Percentiles rank a stretch among this genome's conserved stretches.
phyloP scores from a whole-genome alignment of 352 stramenopile genomes.

The Phytophthora quininea region DNA sequence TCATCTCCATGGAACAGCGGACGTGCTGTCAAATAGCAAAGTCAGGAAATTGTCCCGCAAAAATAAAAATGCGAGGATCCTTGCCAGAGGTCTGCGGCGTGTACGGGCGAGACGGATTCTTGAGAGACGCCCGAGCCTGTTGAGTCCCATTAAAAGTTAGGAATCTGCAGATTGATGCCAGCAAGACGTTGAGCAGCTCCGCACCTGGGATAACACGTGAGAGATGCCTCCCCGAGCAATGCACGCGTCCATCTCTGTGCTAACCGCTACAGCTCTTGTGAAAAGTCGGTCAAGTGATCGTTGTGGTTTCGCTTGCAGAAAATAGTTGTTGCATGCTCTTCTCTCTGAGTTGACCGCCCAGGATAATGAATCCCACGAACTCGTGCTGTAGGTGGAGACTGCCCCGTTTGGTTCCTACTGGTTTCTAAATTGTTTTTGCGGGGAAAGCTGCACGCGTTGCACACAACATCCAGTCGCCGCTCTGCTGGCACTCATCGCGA shows the following conservation, averaged over 20 bases:
- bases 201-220: constrained; percentile 76
- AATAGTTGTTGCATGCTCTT: too few relatives aligned
- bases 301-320: constrained; percentile 8
- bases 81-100: constrained; percentile 64
- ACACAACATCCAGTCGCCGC: too few relatives aligned
- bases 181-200: too few relatives aligned
- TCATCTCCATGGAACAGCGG: constrained; percentile 80
- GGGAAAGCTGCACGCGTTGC: too few relatives aligned
- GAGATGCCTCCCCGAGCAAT: constrained; percentile 81
- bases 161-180: too few relatives aligned
- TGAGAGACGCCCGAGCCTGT: constrained; percentile 76
- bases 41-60: not conserved
- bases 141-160: not conserved
- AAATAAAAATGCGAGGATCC: not conserved
- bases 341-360: too few relatives aligned
- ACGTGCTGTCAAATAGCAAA: constrained; percentile 21
- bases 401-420: too few relatives aligned
- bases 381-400: too few relatives aligned
- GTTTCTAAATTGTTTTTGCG: too few relatives aligned
- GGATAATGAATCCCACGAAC: too few relatives aligned
- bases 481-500: too few relatives aligned
- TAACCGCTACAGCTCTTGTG: not conserved
- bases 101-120: constrained; percentile 82
- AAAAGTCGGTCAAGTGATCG: not conserved
- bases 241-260: constrained; percentile 62